Evolutionary conservation across 768 basidiomycete genomes (phyloP).

Genomic region (Rubroboletus pulcherrimus): DNA sequence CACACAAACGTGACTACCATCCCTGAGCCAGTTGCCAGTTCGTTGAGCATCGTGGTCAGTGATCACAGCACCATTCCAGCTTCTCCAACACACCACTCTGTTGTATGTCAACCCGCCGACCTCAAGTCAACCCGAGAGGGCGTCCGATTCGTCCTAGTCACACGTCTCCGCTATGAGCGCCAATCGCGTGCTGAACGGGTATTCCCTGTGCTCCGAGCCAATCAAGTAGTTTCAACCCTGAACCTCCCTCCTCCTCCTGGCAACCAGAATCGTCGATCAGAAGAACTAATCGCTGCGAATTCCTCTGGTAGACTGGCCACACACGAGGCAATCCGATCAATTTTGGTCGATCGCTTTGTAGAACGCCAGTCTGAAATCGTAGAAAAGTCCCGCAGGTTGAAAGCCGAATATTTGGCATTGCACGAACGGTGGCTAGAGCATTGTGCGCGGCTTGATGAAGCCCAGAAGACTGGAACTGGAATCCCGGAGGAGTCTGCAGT

Average conservation of each 20-base stretch:
- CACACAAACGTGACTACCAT: constrained; percentile 6
- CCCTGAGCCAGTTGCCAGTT: constrained; percentile 9
- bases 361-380: constrained; percentile 46
- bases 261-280: constrained; percentile 44
- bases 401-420: constrained; percentile 61
- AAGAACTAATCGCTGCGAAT: constrained; percentile 42
- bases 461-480: constrained; percentile 30
- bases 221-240: constrained; percentile 43
- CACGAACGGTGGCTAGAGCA: constrained; percentile 73
- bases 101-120: constrained; percentile 14
- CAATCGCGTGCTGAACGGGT: constrained; percentile 62
- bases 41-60: constrained; percentile 29
- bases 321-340: constrained; percentile 42
- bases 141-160: constrained; percentile 58
- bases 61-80: constrained; percentile 21
- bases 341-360: constrained; percentile 52
- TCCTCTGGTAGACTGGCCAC: constrained; percentile 33
- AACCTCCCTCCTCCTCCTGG: constrained; percentile 26
- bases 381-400: constrained; percentile 54
- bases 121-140: constrained; percentile 52
- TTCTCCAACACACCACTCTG: constrained; percentile 5
- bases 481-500: constrained; percentile 36
- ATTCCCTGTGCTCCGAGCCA: constrained; percentile 59
- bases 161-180: constrained; percentile 54
- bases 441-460: constrained; percentile 64